Conservation (phyloP, 2,329 filamentous ascomycete genomes). For the Diaporthe amygdali region DNA sequence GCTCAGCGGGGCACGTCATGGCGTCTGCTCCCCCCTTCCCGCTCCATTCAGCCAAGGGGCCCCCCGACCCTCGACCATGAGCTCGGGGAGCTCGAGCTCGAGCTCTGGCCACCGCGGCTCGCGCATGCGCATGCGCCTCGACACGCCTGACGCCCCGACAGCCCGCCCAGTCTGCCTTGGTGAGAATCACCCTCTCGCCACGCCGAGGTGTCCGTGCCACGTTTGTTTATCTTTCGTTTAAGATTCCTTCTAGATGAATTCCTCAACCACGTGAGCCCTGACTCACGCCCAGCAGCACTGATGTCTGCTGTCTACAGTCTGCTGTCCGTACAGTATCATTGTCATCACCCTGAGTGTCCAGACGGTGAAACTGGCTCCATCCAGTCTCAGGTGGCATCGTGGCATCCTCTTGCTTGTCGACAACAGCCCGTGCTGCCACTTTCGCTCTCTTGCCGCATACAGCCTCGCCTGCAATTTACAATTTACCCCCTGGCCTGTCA, state of each 20-base stretch:
- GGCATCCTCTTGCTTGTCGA: neutral
- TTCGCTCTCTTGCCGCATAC: neutral
- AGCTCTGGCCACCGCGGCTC: slow-evolving; percentile 10
- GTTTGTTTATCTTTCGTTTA: neutral
- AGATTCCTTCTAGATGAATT: slow-evolving; percentile 9
- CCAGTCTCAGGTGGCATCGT: neutral
- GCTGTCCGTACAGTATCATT: neutral
- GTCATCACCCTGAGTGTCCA: neutral
- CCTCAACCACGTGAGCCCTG: neutral
- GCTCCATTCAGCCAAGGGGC: neutral
- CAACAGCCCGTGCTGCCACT: no score
- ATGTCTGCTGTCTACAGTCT: no score
- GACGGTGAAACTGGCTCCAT: slow-evolving; percentile 9
- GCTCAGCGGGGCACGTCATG: slow-evolving; percentile 9
- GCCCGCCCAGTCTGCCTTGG: neutral
- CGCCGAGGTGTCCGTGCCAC: neutral
- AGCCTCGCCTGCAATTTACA: neutral
- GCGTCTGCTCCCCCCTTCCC: neutral
- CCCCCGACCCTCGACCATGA: neutral
- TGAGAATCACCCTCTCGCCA: neutral
- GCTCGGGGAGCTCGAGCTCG: no score
- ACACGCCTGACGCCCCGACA: no score
- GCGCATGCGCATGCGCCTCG: neutral
- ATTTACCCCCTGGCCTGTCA: slow-evolving; percentile 8
- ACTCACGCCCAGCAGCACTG: no score